Percentiles rank a stretch among this genome's conserved stretches.
Conservation (phyloP, 164 flowering plant genomes). For the Santalum album region DNA sequence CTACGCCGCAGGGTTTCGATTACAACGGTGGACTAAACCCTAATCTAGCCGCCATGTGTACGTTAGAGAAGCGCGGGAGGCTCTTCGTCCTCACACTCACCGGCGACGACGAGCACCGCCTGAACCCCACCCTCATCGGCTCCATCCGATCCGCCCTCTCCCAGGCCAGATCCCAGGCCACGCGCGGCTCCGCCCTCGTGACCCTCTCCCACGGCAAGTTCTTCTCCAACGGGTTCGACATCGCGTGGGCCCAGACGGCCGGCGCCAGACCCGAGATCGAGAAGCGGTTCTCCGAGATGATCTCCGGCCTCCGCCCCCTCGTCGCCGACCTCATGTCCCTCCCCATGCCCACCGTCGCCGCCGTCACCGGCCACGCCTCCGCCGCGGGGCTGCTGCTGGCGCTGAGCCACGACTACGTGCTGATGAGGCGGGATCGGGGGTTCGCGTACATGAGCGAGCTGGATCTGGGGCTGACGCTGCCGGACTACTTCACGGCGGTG, state of each 20-base stretch:
- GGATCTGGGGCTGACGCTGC: conserved; percentile 37
- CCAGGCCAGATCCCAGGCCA: conserved; percentile 30
- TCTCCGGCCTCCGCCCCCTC: conserved; percentile 21
- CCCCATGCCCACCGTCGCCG: conserved; percentile 58
- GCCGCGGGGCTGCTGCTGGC: conserved; percentile 55
- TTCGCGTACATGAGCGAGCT: conserved; percentile 52
- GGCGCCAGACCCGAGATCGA: conserved; percentile 16
- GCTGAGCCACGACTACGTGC: conserved; percentile 38
- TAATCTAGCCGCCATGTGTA: conserved; percentile 23
- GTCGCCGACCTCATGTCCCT: conserved; percentile 32
- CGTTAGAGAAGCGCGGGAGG: conserved; percentile 35
- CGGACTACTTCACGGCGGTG: conserved; percentile 38
- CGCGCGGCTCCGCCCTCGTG: conserved; percentile 37
- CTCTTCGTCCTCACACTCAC: conserved; percentile 40
- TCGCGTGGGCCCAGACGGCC: conserved; percentile 33
- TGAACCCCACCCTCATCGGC: conserved; percentile 35
- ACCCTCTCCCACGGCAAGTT: conserved; percentile 36
- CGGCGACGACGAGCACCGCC: conserved; percentile 39
- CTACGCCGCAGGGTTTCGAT: too few species aligned
- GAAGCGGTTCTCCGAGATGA: conserved; percentile 23
- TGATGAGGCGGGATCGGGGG: conserved; percentile 32
- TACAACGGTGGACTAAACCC: too few species aligned
- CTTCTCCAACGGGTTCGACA: conserved; percentile 62
- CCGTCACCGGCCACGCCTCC: conserved; percentile 53
- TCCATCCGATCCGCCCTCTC: conserved; percentile 31